Base-by-base conservation (phyloP, 2,329 filamentous ascomycete species). In the Pyrenochaeta sp. region DNA sequence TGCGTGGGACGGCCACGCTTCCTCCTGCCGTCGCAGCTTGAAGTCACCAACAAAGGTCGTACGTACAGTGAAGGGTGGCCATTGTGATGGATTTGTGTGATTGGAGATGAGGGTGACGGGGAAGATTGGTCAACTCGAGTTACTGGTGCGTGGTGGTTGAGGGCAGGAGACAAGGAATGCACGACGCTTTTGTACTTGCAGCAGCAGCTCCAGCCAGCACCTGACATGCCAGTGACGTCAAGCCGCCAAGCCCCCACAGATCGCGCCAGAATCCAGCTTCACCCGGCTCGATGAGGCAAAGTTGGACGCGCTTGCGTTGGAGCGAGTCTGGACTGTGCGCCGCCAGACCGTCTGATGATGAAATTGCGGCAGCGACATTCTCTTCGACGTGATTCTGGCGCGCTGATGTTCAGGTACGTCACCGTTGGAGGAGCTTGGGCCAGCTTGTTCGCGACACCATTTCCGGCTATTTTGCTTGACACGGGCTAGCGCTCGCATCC, bases 1-100 rank as follows among this genome's bases (percentile, higher is more conserved):
- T 65, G 58, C 62, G 58, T 63, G 22, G 49, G 54, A 9, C n/a
- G 42, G 44, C 43, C 40, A 12, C 19, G 30, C 32, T 5, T 36
- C n/a, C 43, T 5, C 42, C 4, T 12, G 28, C 36, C 39, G 50
- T 24, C 28, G 24, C 39, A 25, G 32, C 42, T 27, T 27, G 25
- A 45, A 46, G 27, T 27, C 22, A 5, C 9, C 37, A 22, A 54
- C 13, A 50, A 5, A 39, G 46, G 27, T 43, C 9, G 28, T 30
- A 80, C 84, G 76, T 82, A 88, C 85, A 87, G 77, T 84, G 81
- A 64, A 87, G 82, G 71, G 83, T 84, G 59, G 84, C 83, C 85
- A 86, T 87, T 80, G 72, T 83, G 79, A 67, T 65, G 66, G 65
- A 67, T 48, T 45, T 52, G 32, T 60, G 61, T 45, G 50, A 39